Conservation (phyloP, 2,329 filamentous ascomycete species). For the Penicillium sumatraense region DNA sequence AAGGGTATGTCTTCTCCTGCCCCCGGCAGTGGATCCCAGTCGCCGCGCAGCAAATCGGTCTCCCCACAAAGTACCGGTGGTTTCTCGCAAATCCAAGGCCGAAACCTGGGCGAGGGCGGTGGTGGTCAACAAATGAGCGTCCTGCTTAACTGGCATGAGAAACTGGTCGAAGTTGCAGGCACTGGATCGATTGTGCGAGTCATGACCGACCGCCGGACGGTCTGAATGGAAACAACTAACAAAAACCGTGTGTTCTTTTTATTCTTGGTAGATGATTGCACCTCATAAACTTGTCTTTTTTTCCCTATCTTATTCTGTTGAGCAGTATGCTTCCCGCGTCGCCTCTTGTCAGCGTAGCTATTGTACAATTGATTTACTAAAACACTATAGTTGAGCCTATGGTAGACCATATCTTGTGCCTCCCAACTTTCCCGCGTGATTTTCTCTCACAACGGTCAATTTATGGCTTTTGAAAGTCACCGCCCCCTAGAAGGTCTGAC, state of each 20-base stretch:
- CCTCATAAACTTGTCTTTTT: slow-evolving; percentile 22
- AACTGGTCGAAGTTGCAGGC: slow-evolving; percentile 91
- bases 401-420: not conserved
- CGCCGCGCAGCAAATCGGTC: slow-evolving; percentile 55
- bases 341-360: slow-evolving; percentile 26
- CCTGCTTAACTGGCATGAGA: slow-evolving; percentile 97
- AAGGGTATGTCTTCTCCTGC: slow-evolving; percentile 75
- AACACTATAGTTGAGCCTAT: slow-evolving; percentile 16
- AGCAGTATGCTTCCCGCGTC: slow-evolving; percentile 17
- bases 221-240: slow-evolving; percentile 51
- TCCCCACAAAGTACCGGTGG: slow-evolving; percentile 77
- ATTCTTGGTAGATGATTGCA: slow-evolving; percentile 29
- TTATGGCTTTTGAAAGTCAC: slow-evolving; percentile 39
- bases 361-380: slow-evolving; percentile 31
- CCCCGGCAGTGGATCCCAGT: slow-evolving; percentile 47
- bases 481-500: slow-evolving; percentile 73
- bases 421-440: slow-evolving; percentile 4
- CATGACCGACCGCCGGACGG: slow-evolving; percentile 95
- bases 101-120: slow-evolving; percentile 65
- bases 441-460: not conserved
- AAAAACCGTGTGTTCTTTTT: slow-evolving; percentile 18
- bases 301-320: no score
- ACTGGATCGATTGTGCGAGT: slow-evolving; percentile 90
- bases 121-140: slow-evolving; percentile 94
- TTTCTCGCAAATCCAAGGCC: slow-evolving; percentile 76